A percentile compares a stretch with the other conserved stretches of the same genome.
Evolutionary conservation across 768 basidiomycete species (phyloP).

Genomic region (Lactarius pseudohatsudake): DNA sequence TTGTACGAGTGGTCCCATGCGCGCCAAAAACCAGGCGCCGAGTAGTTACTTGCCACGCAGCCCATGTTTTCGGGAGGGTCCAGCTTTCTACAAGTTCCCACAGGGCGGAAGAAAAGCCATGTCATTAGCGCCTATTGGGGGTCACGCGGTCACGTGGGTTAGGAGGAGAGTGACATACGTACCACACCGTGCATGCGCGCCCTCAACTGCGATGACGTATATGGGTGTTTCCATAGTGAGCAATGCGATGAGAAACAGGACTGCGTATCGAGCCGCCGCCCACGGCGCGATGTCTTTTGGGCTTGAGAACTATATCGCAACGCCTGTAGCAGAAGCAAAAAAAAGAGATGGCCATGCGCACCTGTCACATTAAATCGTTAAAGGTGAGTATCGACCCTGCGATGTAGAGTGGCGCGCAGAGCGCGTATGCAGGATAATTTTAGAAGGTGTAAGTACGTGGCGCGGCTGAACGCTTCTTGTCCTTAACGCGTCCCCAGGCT

Average conservation of each 20-base stretch:
- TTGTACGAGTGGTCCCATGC: constrained; percentile 98
- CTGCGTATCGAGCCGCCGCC: constrained; percentile 52
- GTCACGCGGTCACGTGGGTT: too few species aligned
- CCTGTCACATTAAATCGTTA: constrained; percentile 95
- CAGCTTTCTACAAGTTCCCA: constrained; percentile 89
- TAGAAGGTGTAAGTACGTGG: constrained; percentile 30
- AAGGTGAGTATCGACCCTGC: constrained; percentile 96
- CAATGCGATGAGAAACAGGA: constrained; percentile 69
- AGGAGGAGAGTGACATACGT: constrained; percentile 33
- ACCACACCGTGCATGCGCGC: constrained; percentile 56
- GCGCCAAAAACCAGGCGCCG: constrained; percentile 89
- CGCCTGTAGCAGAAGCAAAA: not conserved
- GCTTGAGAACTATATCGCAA: constrained; percentile 50
- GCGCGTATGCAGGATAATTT: constrained; percentile 77
- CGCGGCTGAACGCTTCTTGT: too few species aligned
- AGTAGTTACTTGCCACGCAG: constrained; percentile 97
- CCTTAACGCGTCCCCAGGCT: too few species aligned
- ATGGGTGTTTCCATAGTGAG: constrained; percentile 91
- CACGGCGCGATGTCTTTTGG: constrained; percentile 48
- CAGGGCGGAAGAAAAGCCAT: constrained; percentile 92
- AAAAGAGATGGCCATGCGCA: constrained; percentile 32
- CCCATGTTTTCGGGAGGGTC: constrained; percentile 99
- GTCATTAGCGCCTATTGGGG: constrained; percentile 32
- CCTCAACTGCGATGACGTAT: constrained; percentile 97
- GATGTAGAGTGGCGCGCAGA: constrained; percentile 93